Conservation (phyloP, 2,329 filamentous ascomycete genomes). For the Cladophialophora bantiana region DNA sequence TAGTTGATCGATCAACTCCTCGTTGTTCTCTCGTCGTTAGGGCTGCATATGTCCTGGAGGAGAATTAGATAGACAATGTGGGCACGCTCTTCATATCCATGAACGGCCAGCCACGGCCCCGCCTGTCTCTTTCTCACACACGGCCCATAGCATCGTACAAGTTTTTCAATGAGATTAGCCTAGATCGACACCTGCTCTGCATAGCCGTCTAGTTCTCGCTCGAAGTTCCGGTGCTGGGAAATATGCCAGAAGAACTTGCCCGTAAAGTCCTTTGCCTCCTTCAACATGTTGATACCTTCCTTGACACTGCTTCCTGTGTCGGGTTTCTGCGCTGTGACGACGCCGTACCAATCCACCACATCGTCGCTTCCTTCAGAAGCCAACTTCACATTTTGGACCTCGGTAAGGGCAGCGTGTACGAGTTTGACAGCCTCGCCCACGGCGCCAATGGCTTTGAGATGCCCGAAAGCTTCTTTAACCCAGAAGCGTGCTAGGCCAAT, state of each 20-base stretch:
- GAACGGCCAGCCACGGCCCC: no score
- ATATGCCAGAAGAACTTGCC: slow-evolving; percentile 74
- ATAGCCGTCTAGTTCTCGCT: slow-evolving; percentile 76
- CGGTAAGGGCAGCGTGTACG: slow-evolving; percentile 57
- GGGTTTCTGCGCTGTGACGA: slow-evolving; percentile 70
- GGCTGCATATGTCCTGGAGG: no score
- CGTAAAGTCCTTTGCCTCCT: slow-evolving; percentile 72
- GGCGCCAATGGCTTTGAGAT: slow-evolving; percentile 79
- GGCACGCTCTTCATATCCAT: background rate
- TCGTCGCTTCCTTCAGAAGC: slow-evolving; percentile 52
- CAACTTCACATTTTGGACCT: slow-evolving; percentile 58
- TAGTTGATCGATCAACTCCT: no score
- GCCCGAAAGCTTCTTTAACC: slow-evolving; percentile 80
- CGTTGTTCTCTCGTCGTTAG: no score
- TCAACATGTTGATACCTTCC: slow-evolving; percentile 68
- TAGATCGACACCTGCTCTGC: slow-evolving; percentile 32
- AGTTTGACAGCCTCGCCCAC: slow-evolving; percentile 75
- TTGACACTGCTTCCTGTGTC: slow-evolving; percentile 57
- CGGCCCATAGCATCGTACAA: background rate
- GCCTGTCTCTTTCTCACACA: background rate
- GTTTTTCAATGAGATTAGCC: background rate
- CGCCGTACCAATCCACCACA: slow-evolving; percentile 74
- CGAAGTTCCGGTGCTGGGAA: slow-evolving; percentile 75
- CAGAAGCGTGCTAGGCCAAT: slow-evolving; percentile 78
- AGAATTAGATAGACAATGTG: no score